phyloP scores from a whole-genome alignment of 495 filamentous ascomycete genomes.

The Daldinia grandis region DNA sequence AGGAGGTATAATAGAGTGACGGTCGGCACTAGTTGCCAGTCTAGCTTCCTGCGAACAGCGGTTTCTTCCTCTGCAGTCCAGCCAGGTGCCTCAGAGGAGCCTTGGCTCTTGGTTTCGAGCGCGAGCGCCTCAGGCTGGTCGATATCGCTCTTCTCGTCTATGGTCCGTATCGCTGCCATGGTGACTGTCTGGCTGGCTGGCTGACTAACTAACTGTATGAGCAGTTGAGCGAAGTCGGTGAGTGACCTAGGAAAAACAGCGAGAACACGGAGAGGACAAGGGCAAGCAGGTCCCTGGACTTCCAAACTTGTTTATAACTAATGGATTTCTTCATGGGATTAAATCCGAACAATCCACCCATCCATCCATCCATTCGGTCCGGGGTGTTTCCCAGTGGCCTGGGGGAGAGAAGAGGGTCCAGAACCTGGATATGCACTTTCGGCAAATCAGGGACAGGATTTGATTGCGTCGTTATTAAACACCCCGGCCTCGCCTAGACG shows the following conservation, averaged over 20 bases:
- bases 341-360: constrained; percentile 4
- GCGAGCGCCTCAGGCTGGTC: constrained; percentile 37
- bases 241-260: constrained; percentile 8
- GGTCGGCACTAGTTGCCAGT: constrained; percentile 60
- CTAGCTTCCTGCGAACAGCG: constrained; percentile 59
- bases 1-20: constrained; percentile 64
- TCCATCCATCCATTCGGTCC: background rate
- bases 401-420: constrained; percentile 27
- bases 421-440: constrained; percentile 32
- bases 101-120: constrained; percentile 41
- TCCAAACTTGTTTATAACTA: constrained; percentile 21
- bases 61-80: constrained; percentile 63
- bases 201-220: background rate
- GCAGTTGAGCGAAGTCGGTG: constrained; percentile 15
- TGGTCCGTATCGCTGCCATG: constrained; percentile 38
- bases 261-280: constrained; percentile 21
- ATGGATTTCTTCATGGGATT: constrained; percentile 3
- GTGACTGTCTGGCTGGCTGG: constrained; percentile 10
- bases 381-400: constrained; percentile 21
- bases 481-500: constrained; percentile 38
- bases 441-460: constrained; percentile 38
- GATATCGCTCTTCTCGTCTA: constrained; percentile 39
- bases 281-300: constrained; percentile 6
- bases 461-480: constrained; percentile 42
- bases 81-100: constrained; percentile 32